These are phyloP conservation scores for Verticillium dahliae DNA, from an alignment of 2,329 filamentous ascomycete genomes.

Conservation along the genomic window DNA sequence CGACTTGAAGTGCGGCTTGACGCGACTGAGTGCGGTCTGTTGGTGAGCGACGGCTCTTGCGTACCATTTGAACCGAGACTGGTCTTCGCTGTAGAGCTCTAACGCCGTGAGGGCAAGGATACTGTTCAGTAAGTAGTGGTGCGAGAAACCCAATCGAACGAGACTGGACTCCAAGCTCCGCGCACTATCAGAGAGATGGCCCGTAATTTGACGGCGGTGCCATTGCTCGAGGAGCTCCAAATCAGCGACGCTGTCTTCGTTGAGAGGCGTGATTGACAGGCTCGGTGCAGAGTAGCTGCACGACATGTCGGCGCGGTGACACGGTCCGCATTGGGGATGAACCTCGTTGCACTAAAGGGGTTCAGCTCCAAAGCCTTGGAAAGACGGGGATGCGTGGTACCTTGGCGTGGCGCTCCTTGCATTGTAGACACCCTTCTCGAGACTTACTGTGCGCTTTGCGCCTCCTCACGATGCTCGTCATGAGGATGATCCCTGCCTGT, in stretches of 20 bases:
- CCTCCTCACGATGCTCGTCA: background rate
- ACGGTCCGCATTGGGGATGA: background rate
- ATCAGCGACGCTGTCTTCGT: slow-evolving; percentile 2
- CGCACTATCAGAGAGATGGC: background rate
- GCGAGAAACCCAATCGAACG: background rate
- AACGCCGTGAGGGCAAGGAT: background rate
- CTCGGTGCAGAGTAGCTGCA: slow-evolving; percentile 1
- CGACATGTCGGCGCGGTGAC: background rate
- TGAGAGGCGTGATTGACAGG: background rate
- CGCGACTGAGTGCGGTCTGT: background rate
- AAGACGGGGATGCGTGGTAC: background rate
- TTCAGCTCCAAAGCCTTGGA: background rate
- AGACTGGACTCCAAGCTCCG: background rate
- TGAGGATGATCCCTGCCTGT: background rate
- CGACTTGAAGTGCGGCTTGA: background rate
- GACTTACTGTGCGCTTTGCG: background rate
- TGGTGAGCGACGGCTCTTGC: background rate
- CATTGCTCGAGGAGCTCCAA: slow-evolving; percentile 1
- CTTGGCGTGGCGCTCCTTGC: slow-evolving; percentile 3
- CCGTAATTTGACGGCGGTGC: background rate
- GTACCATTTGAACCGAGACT: background rate
- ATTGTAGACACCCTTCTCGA: background rate
- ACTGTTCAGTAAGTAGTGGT: background rate
- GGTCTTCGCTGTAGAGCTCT: background rate
- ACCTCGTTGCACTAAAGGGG: background rate